Evolutionary conservation across 805 yeast species (phyloP), one percentile per base, ranked within the genome.

Genomic region (Zygosaccharomyces siamensis): DNA sequence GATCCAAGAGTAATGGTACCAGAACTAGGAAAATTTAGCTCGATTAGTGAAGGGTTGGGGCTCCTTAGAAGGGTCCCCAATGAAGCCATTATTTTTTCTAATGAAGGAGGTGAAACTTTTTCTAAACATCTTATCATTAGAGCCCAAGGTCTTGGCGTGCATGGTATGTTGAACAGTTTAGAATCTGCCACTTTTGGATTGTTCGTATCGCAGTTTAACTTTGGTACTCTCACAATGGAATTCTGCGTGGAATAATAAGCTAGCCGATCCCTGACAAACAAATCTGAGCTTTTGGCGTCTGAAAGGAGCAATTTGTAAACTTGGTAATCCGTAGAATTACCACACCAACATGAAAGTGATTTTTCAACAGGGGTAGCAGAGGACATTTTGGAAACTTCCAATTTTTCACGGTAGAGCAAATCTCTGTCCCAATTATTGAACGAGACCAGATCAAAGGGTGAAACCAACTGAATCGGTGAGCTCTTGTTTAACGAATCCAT

Each of bases 361-460:
- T 62, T 52, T 12, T 63, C 61, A 1, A 87, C 69, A 10, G 72
- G 76, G 0, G 93, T 78, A 0, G 95, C 95, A 7, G 87, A 74
- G 0, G 96, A 84, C 90, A 90, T 85, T 60, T 79, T 80, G 1
- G 89, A 73, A 45, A 89, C 84, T 64, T 90, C 97, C n/a, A 86
- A 72, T 51, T 85, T 80, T 63, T 90, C 97, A 59, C 85, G 80
- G 53, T 79, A 74, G 18, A 77, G 72, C 59, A 83, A 81, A 57
- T 87, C 86, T 24, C 77, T 71, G 55, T 83, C 86, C 89, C 89
- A 84, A 55, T 77, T 75, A 46, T 73, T 72, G 53, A 79, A 74
- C 1, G 72, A 68, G 28, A 64, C 67, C 1, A 74, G 49, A 51
- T 78, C 81, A 49, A 59, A 66, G 6, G 58, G 53, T 4, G 75